Percentiles rank a stretch among this genome's conserved stretches.
Conservation (phyloP, 2,329 filamentous ascomycete genomes). For the Colletotrichum endophyticum region DNA sequence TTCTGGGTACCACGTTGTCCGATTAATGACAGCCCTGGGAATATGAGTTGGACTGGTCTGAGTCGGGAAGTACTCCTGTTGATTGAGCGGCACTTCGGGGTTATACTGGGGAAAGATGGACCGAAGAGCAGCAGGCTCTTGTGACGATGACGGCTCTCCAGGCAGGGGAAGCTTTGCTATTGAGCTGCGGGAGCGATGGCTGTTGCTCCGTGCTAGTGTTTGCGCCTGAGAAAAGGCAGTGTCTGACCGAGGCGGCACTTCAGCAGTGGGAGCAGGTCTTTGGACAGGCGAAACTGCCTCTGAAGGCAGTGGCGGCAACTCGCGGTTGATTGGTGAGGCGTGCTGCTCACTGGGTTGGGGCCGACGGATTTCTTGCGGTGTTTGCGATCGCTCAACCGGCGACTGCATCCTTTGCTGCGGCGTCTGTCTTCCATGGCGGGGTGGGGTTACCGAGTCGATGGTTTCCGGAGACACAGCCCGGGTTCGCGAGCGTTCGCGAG, state of each 20-base stretch:
- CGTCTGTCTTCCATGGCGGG: constrained; percentile 35
- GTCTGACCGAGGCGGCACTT: constrained; percentile 50
- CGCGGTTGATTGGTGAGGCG: background rate
- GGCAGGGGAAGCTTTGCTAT: constrained; percentile 59
- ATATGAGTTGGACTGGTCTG: constrained; percentile 68
- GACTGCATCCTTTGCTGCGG: constrained; percentile 36
- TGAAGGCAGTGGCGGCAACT: constrained; percentile 13
- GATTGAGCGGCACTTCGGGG: constrained; percentile 66
- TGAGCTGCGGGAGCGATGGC: constrained; percentile 57
- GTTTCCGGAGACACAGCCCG: constrained; percentile 39
- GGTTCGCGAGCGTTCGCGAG: constrained; percentile 34
- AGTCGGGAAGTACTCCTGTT: constrained; percentile 74
- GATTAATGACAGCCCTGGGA: constrained; percentile 68
- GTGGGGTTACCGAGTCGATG: constrained; percentile 31
- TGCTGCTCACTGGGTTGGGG: constrained; percentile 9
- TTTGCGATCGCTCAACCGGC: constrained; percentile 36
- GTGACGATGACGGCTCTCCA: constrained; percentile 32
- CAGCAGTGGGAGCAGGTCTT: constrained; percentile 43
- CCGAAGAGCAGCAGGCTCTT: constrained; percentile 50
- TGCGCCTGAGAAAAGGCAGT: constrained; percentile 57
- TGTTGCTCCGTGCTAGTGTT: constrained; percentile 54
- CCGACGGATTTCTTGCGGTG: constrained; percentile 27
- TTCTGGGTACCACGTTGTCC: constrained; percentile 62
- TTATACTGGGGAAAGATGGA: constrained; percentile 83
- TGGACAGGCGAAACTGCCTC: constrained; percentile 32